These are phyloP conservation scores for Botrytis byssoidea DNA, from an alignment of 2,329 filamentous ascomycete genomes.

Conservation along the genomic window DNA sequence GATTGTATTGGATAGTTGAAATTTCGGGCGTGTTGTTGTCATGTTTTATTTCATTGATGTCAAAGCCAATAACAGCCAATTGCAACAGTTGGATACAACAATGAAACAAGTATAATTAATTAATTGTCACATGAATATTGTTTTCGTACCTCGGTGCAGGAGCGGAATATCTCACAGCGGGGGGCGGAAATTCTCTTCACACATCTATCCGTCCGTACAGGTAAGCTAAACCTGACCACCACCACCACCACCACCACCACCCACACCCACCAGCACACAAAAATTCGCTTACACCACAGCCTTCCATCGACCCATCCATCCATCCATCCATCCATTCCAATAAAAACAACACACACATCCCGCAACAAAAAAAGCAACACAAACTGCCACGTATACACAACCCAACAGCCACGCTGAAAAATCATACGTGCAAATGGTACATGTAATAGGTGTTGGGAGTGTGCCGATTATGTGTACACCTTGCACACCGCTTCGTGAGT, in stretches of 20 bases:
- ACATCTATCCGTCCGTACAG: no score
- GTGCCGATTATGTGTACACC: background rate
- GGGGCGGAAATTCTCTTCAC: background rate
- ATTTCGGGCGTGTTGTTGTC: background rate
- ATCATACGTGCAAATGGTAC: background rate
- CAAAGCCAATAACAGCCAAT: background rate
- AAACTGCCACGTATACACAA: background rate
- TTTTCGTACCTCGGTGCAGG: background rate
- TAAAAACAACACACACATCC: background rate
- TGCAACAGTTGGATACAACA: background rate
- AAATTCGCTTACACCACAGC: background rate
- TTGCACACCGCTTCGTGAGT: background rate
- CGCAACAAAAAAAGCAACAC: background rate
- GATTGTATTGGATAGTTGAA: background rate
- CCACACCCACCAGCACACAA: background rate
- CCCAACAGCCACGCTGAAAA: background rate
- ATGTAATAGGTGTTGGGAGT: background rate
- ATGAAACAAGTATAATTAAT: background rate
- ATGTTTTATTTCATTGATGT: background rate
- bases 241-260: background rate
- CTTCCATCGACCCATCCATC: background rate
- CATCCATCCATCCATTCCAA: background rate
- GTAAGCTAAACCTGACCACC: background rate
- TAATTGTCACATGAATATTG: background rate
- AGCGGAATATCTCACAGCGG: background rate